Evolutionary conservation across 169 alveolate genomes (phyloP).

Genomic region (Plasmodium relictum): DNA sequence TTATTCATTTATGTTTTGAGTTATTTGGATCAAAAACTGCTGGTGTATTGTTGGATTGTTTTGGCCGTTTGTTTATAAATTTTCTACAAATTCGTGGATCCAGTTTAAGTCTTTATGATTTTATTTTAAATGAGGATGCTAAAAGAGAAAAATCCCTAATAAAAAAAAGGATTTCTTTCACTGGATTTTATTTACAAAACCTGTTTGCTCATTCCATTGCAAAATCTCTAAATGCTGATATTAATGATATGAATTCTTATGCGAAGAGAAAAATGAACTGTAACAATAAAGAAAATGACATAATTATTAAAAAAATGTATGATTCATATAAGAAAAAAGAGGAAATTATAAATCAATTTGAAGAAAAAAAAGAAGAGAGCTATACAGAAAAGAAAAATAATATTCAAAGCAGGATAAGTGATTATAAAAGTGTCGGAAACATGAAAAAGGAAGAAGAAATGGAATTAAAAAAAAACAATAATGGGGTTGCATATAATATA

Average conservation of each 20-base stretch:
- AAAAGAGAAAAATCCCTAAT: conserved; percentile 88
- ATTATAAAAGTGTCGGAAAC: neutral
- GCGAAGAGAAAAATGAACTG: conserved; percentile 6
- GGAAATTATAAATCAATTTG: neutral
- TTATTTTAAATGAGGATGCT: conserved; percentile 90
- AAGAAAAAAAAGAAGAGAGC: neutral
- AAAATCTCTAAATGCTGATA: conserved; percentile 28
- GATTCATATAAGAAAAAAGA: conserved; percentile 3
- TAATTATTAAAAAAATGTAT: conserved; percentile 4
- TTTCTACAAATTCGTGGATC: conserved; percentile 95
- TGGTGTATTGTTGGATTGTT: conserved; percentile 93
- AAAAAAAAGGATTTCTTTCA: conserved; percentile 80
- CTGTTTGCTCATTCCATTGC: conserved; percentile 78
- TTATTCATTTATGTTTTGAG: conserved; percentile 96
- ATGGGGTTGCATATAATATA: neutral
- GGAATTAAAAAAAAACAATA: neutral
- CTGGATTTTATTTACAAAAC: conserved; percentile 83
- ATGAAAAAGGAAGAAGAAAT: neutral
- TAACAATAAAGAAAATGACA: neutral
- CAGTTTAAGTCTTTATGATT: conserved; percentile 96
- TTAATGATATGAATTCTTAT: conserved; percentile 10
- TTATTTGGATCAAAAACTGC: conserved; percentile 94
- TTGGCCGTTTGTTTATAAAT: conserved; percentile 94
- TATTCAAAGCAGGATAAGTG: neutral
- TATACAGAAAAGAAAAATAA: neutral